These are phyloP conservation scores for Trichoderma oligosporum DNA, from an alignment of 2,329 filamentous ascomycete species.

Conservation along the genomic window DNA sequence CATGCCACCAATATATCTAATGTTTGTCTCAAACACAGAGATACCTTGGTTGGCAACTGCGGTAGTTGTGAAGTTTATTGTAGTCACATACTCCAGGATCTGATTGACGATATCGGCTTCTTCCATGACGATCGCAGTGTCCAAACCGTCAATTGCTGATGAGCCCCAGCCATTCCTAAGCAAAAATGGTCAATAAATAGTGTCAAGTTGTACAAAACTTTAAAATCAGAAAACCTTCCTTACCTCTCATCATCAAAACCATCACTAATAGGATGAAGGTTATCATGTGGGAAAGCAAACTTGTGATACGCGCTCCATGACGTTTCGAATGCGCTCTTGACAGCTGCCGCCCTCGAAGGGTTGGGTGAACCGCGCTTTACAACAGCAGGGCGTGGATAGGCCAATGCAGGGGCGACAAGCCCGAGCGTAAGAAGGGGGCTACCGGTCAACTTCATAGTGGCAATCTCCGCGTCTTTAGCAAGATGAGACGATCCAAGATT, in stretches of 20 bases:
- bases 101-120: conserved; percentile 62
- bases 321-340: conserved; percentile 65
- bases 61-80: conserved; percentile 66
- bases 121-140: conserved; percentile 74
- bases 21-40: conserved; percentile 86
- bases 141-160: conserved; percentile 75
- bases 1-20: conserved; percentile 79
- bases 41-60: conserved; percentile 45
- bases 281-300: conserved; percentile 75
- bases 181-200: not conserved
- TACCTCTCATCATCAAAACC: conserved; percentile 66
- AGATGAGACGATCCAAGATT: not conserved
- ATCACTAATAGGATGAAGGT: conserved; percentile 66
- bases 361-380: conserved; percentile 7
- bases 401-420: conserved; percentile 12
- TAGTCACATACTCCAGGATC: conserved; percentile 67
- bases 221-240: conserved; percentile 23
- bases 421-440: conserved; percentile 12
- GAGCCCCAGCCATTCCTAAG: conserved; percentile 79
- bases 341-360: conserved; percentile 51
- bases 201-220: not conserved
- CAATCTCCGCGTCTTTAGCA: not conserved
- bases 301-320: conserved; percentile 71
- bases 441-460: conserved; percentile 8
- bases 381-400: not conserved